These are phyloP conservation scores for Lactifluus rugatus DNA, from an alignment of 768 basidiomycete species.

Conservation along the genomic window DNA sequence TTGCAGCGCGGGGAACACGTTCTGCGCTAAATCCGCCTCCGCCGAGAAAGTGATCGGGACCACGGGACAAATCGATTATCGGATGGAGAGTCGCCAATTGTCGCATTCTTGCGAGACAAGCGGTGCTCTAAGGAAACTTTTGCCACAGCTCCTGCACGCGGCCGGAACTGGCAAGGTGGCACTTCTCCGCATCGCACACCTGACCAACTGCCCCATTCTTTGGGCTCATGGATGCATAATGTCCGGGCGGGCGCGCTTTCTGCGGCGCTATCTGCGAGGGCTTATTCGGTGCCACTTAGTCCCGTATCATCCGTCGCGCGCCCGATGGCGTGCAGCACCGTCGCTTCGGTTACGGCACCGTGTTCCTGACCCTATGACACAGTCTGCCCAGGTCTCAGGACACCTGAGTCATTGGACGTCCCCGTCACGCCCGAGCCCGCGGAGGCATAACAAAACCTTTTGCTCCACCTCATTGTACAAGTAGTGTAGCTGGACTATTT, in stretches of 20 bases:
- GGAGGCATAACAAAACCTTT: background rate
- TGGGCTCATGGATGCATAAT: conserved; percentile 8
- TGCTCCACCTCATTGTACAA: background rate
- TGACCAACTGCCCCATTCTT: conserved; percentile 8
- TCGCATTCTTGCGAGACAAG: conserved; percentile 3
- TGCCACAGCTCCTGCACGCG: conserved; percentile 5
- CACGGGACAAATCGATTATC: conserved; percentile 16
- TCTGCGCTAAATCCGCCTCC: conserved; percentile 18
- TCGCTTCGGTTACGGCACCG: conserved; percentile 8
- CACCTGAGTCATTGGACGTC: conserved; percentile 1
- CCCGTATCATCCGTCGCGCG: conserved; percentile 16
- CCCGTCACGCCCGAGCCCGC: background rate
- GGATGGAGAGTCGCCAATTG: conserved; percentile 8
- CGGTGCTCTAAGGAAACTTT: conserved; percentile 3
- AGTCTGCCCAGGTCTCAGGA: background rate
- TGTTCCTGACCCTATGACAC: conserved; percentile 6
- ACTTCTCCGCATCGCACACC: conserved; percentile 18
- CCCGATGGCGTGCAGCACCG: conserved; percentile 5
- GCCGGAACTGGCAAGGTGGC: conserved; percentile 12
- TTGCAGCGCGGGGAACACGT: conserved; percentile 18
- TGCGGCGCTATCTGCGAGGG: conserved; percentile 14
- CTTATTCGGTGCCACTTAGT: conserved; percentile 15
- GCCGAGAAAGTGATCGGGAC: conserved; percentile 15
- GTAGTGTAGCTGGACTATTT: background rate
- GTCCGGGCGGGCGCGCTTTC: conserved; percentile 8